phyloP scores from a whole-genome alignment of 306 rosid genomes.

The Neltuma alba region DNA sequence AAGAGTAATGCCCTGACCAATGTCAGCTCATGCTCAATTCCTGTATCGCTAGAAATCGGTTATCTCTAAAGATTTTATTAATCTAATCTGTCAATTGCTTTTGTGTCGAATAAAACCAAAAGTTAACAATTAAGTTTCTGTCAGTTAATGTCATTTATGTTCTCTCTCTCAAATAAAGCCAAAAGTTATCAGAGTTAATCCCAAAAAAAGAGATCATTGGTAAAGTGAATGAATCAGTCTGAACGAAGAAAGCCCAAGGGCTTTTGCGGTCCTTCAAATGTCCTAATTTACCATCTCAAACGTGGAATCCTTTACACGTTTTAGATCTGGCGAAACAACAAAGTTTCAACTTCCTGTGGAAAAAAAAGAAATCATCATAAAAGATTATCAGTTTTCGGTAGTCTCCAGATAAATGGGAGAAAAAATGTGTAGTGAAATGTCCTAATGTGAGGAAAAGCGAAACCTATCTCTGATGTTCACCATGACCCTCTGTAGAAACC shows the following conservation, averaged over 20 bases:
- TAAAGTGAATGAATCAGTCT: slow-evolving; percentile 33
- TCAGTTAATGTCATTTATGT: not conserved
- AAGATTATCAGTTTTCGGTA: slow-evolving; percentile 62
- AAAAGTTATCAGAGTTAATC: slow-evolving; percentile 1
- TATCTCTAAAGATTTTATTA: not conserved
- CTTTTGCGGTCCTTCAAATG: slow-evolving; percentile 55
- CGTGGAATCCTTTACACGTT: slow-evolving; percentile 60
- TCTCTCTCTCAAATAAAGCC: not conserved
- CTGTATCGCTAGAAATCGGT: not conserved
- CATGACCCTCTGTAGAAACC: slow-evolving; percentile 48
- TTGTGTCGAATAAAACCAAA: not conserved
- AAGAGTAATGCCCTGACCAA: not conserved
- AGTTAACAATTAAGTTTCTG: not conserved
- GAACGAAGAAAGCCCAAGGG: slow-evolving; percentile 49
- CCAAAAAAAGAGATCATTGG: not conserved
- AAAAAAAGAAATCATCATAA: slow-evolving; percentile 51
- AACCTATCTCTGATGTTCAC: slow-evolving; percentile 45
- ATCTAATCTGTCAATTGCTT: not conserved
- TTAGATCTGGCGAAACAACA: slow-evolving; percentile 66
- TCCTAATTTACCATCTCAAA: slow-evolving; percentile 57
- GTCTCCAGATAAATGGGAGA: slow-evolving; percentile 31
- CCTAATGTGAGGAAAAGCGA: slow-evolving; percentile 5
- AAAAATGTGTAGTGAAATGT: not conserved
- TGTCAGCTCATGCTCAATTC: not conserved
- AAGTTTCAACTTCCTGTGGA: slow-evolving; percentile 62